Percentiles rank a stretch among this genome's conserved stretches.
Evolutionary conservation across 2,329 filamentous ascomycete species (phyloP).

Genomic region (Cadophora luteo-olivacea): DNA sequence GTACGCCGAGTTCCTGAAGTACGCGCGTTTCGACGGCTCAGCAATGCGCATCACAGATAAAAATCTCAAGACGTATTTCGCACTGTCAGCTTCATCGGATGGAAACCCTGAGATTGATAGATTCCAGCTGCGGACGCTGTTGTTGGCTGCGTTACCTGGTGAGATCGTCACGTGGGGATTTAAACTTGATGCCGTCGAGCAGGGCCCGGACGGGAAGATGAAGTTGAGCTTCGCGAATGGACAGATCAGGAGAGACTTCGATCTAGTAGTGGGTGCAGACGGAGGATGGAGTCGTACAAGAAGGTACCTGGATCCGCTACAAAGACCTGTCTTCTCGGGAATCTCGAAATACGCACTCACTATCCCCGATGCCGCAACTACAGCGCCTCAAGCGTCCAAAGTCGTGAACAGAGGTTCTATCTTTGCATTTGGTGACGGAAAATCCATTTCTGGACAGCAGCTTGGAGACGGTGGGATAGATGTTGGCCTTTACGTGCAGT

Average conservation of each 20-base stretch:
- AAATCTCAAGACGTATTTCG: conserved; percentile 46
- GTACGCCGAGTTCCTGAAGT: conserved; percentile 50
- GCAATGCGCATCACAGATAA: conserved; percentile 49
- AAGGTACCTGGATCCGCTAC: conserved; percentile 34
- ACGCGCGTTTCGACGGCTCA: conserved; percentile 40
- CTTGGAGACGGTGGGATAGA: conserved; percentile 30
- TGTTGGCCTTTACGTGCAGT: conserved; percentile 14
- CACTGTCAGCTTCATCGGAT: conserved; percentile 34
- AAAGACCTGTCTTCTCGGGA: conserved; percentile 48
- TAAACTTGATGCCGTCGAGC: conserved; percentile 23
- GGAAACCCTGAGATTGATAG: conserved; percentile 34
- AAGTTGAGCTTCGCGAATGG: conserved; percentile 23
- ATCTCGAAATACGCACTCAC: conserved; percentile 45
- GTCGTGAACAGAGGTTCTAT: conserved; percentile 42
- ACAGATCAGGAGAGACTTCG: conserved; percentile 37
- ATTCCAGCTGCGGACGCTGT: conserved; percentile 21
- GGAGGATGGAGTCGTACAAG: conserved; percentile 50
- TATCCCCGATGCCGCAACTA: conserved; percentile 35
- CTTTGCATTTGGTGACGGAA: conserved; percentile 38
- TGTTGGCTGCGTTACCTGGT: conserved; percentile 24
- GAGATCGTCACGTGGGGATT: conserved; percentile 25
- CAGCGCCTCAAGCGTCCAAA: conserved; percentile 37
- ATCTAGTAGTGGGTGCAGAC: conserved; percentile 49
- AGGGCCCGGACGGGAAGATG: conserved; percentile 12
- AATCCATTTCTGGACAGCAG: conserved; percentile 42